Base-by-base conservation (phyloP, 345 rosid species). In the Citrus medica region DNA sequence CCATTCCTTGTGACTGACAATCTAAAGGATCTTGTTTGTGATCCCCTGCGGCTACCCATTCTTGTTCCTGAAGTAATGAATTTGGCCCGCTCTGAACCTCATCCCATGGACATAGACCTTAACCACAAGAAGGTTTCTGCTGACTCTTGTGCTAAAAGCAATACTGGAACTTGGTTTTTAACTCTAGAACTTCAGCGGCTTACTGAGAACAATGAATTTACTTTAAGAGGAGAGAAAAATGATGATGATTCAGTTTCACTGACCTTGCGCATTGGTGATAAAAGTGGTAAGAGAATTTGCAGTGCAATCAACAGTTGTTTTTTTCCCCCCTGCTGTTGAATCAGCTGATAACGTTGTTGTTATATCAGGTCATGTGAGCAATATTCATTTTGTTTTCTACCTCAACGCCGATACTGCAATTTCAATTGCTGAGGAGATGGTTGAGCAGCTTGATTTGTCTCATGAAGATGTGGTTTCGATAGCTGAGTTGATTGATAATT, bases 371-470 rank as follows among this genome's bases (percentile, higher is more conserved):
- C 76, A 32, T 40, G 90, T 82, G 66, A 89, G 86, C 70, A 90
- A 91, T 71, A 86, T 95, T 71, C 90, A 92, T 81, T 95, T 95
- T 79, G 66, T 81, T 16, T 95, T 91, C 85, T 92, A 82, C 76
- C 88, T 91, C 35, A 84, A 90, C 68, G 86, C 91, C 8, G 99
- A 95, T 79, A 95, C 99, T 16, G 87, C 91, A 33, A 74, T 78
- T 61, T 90, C 95, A 37, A 87, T 95, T 3, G 89, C 94, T 30
- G 87, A 83, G 85, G 98, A 95, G 88, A 95, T 95, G 99, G 94
- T 88, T 77, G 97, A 93, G 82, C 87, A 93, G 72, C 86, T 95
- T 64, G 88, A 86, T 82, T 86, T 95, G 74, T 83, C 91, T 42
- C 69, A 86, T 65, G 90, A 88, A 79, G 91, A 92, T 79, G 90